phyloP scores from a whole-genome alignment of 768 basidiomycete genomes.

The Termitomyces sp. region DNA sequence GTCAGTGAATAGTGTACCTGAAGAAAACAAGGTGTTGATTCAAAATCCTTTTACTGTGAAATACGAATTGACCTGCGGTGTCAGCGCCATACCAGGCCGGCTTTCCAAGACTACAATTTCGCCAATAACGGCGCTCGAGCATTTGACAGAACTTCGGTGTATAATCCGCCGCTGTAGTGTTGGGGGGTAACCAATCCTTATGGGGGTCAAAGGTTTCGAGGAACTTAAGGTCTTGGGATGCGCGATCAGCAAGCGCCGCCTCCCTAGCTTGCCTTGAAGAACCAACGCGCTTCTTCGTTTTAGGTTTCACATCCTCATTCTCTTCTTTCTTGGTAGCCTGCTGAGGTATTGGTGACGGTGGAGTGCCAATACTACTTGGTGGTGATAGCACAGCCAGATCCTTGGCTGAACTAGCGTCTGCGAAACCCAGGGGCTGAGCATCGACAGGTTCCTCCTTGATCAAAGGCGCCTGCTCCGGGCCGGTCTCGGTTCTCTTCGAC shows the following conservation, averaged over 20 bases:
- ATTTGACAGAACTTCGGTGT: slow-evolving; percentile 84
- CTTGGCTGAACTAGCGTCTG: slow-evolving; percentile 17
- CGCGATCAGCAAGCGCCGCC: slow-evolving; percentile 46
- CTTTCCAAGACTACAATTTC: slow-evolving; percentile 82
- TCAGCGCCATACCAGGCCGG: slow-evolving; percentile 99
- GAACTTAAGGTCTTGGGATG: slow-evolving; percentile 49
- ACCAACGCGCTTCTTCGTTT: slow-evolving; percentile 27
- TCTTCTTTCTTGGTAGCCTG: slow-evolving; percentile 9
- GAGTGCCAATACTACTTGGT: slow-evolving; percentile 34
- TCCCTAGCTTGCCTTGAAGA: slow-evolving; percentile 47
- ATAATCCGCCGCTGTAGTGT: slow-evolving; percentile 73
- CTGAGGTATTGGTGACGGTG: slow-evolving; percentile 24
- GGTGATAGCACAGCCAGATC: slow-evolving; percentile 30
- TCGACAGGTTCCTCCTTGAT: slow-evolving; percentile 50
- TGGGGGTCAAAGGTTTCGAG: slow-evolving; percentile 69
- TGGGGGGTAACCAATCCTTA: slow-evolving; percentile 75
- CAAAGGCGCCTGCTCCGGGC: slow-evolving; percentile 33
- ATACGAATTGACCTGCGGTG: slow-evolving; percentile 64
- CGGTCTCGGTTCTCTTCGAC: slow-evolving; percentile 37
- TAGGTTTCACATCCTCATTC: slow-evolving; percentile 20
- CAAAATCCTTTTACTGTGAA: not conserved
- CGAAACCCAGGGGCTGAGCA: slow-evolving; percentile 20
- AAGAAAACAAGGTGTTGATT: not conserved
- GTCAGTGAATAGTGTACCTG: slow-evolving; percentile 70
- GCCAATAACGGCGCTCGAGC: slow-evolving; percentile 89